A percentile compares a stretch with the other conserved stretches of the same genome.
These are phyloP conservation scores for Cubamyces lactineus DNA, from an alignment of 768 basidiomycete genomes.

Conservation along the genomic window DNA sequence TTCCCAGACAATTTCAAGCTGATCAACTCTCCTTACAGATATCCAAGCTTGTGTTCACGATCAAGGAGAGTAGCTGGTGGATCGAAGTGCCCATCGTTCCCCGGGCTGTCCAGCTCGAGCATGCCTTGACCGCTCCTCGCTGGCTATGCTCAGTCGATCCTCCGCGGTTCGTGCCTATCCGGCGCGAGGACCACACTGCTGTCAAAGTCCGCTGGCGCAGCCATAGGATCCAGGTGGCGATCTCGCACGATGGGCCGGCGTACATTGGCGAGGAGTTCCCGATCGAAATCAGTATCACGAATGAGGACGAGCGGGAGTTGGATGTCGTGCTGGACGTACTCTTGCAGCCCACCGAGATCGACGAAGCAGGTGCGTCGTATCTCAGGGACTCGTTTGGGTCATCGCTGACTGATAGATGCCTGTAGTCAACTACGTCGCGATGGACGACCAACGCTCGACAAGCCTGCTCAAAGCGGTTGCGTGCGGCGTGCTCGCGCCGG, in stretches of 20 bases:
- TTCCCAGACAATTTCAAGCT: too few relatives aligned
- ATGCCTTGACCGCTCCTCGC: constrained; percentile 32
- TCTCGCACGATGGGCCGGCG: constrained; percentile 68
- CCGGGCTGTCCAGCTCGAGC: constrained; percentile 40
- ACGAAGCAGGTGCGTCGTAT: constrained; percentile 60
- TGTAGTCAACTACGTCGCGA: constrained; percentile 60
- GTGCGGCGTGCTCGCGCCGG: constrained; percentile 66
- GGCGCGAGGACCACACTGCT: constrained; percentile 47
- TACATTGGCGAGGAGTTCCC: constrained; percentile 83
- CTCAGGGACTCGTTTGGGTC: too few relatives aligned
- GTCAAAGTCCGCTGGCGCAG: constrained; percentile 64
- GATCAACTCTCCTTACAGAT: constrained; percentile 21
- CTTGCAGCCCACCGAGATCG: constrained; percentile 78
- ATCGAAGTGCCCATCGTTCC: constrained; percentile 60
- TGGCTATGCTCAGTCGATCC: constrained; percentile 68
- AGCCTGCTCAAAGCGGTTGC: constrained; percentile 74
- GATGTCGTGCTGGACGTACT: constrained; percentile 74
- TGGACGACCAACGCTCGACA: constrained; percentile 67
- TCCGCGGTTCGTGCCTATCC: constrained; percentile 54
- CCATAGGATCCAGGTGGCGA: constrained; percentile 55
- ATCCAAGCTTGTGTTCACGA: constrained; percentile 52
- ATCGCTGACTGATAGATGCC: neutral
- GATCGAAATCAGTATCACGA: constrained; percentile 69
- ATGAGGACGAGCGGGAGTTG: constrained; percentile 70
- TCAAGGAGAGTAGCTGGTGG: constrained; percentile 68